Conservation (phyloP, 2,329 filamentous ascomycete species). For the Emergomyces africanus region DNA sequence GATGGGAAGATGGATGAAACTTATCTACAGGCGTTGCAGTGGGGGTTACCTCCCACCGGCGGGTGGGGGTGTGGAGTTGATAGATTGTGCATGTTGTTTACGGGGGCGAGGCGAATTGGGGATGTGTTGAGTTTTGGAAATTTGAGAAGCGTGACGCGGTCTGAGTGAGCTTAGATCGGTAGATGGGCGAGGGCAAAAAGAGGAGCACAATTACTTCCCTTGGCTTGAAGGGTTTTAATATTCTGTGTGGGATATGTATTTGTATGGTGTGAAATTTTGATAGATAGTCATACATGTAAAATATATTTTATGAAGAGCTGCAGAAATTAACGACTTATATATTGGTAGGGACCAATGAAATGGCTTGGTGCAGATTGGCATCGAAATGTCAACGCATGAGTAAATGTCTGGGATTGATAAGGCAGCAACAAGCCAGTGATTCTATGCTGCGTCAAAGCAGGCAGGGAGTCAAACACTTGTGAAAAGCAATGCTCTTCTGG, state of each 20-base stretch:
- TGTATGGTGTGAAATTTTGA: background rate
- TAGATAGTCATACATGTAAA: background rate
- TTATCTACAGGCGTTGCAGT: conserved; percentile 74
- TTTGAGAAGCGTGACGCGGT: conserved; percentile 42
- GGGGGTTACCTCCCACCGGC: conserved; percentile 85
- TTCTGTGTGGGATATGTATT: background rate
- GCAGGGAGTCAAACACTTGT: background rate
- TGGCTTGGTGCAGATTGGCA: no score
- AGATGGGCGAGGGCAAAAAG: background rate
- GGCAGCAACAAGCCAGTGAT: background rate
- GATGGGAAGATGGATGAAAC: conserved; percentile 54
- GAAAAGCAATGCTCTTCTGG: no score
- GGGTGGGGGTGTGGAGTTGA: conserved; percentile 96
- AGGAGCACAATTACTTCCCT: background rate
- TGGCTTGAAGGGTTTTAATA: background rate
- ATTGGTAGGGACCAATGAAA: no score
- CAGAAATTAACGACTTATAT: background rate
- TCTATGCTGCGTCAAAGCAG: background rate
- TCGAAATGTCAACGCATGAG: background rate
- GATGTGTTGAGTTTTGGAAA: conserved; percentile 86
- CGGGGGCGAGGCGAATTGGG: conserved; percentile 62
- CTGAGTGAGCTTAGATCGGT: background rate
- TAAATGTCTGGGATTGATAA: background rate
- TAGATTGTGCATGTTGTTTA: conserved; percentile 80
- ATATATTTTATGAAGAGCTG: background rate